Conservation (phyloP, 305 asterid species). For the Fraxinus platypoda region DNA sequence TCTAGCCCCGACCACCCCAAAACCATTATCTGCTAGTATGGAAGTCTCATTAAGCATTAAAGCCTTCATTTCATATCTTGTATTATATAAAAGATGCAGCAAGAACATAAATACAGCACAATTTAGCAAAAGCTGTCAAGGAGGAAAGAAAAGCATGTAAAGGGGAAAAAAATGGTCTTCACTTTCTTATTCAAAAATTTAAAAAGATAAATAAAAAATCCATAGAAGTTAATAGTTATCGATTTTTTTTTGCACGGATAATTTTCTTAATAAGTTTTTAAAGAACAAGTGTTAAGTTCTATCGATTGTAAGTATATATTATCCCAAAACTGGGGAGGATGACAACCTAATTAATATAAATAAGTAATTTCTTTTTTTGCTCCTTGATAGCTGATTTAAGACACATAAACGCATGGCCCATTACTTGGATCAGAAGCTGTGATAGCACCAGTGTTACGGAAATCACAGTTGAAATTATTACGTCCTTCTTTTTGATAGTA, state of each 20-base stretch:
- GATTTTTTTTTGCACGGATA: neutral
- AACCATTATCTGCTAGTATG: conserved; percentile 12
- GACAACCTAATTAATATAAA: neutral
- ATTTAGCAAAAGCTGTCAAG: conserved; percentile 74
- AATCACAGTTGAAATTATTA: conserved; percentile 51
- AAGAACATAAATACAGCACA: conserved; percentile 63
- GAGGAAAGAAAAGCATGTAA: neutral
- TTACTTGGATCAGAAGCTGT: conserved; percentile 56
- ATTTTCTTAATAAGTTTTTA: neutral
- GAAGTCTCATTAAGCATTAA: conserved; percentile 64
- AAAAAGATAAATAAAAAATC: neutral
- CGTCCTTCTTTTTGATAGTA: conserved; percentile 53
- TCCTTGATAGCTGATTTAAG: neutral
- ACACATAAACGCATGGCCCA: neutral
- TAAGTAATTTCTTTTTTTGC: neutral
- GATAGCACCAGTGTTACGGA: conserved; percentile 44
- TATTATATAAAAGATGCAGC: conserved; percentile 78
- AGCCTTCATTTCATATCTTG: conserved; percentile 70
- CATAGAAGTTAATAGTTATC: neutral
- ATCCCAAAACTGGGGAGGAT: neutral
- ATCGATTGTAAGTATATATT: neutral
- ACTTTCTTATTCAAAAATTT: neutral
- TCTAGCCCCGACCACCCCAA: neutral
- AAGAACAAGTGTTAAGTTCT: neutral
- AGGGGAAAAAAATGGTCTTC: neutral